Evolutionary conservation across 495 filamentous ascomycete species (phyloP).

Genomic region (Podospora sp.): DNA sequence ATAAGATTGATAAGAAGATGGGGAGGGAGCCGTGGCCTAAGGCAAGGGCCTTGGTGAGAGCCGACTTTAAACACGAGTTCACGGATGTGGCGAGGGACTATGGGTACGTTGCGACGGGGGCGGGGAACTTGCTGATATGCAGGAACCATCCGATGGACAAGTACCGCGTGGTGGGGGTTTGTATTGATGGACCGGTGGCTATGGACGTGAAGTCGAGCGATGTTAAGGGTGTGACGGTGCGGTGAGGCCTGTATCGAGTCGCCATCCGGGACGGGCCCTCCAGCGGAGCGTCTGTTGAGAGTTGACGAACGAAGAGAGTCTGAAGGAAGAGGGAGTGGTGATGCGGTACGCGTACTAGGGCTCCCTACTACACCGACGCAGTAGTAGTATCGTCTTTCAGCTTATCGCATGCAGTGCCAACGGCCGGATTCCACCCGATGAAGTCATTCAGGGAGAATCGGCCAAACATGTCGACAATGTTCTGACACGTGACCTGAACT

Average conservation of each 20-base stretch:
- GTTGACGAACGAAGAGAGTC: no score
- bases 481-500: no score
- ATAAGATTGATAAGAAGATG: neutral
- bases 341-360: no score
- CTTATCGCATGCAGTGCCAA: no score
- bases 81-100: conserved; percentile 28
- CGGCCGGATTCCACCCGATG: no score
- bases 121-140: conserved; percentile 30
- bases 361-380: no score
- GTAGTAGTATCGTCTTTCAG: no score
- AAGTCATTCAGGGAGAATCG: no score
- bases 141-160: conserved; percentile 24
- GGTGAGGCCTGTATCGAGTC: neutral
- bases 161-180: conserved; percentile 31
- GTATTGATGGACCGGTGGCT: conserved; percentile 9
- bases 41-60: conserved; percentile 14
- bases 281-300: no score
- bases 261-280: no score
- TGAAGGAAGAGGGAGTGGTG: no score
- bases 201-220: neutral
- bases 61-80: conserved; percentile 25
- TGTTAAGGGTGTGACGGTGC: neutral
- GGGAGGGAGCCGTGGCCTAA: neutral
- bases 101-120: conserved; percentile 29
- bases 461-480: no score